A percentile compares a stretch with the other conserved stretches of the same genome.
Evolutionary conservation across 2,329 filamentous ascomycete species (phyloP).

Genomic region (Triangularia setosa): DNA sequence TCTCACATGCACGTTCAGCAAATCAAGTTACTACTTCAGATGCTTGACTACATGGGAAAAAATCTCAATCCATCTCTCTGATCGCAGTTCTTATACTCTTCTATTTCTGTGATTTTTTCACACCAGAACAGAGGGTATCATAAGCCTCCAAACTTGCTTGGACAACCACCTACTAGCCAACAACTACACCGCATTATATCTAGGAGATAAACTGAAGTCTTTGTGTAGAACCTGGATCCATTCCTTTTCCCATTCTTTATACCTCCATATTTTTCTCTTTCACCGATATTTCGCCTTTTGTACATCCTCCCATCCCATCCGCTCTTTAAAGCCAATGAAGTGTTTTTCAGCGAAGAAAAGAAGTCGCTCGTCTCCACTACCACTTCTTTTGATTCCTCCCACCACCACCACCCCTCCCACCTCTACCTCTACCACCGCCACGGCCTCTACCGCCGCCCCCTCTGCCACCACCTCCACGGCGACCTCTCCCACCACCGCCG

Average conservation of each 20-base stretch:
- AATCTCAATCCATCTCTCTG: neutral
- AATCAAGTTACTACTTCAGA: too few species aligned
- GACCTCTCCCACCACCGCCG: conserved; percentile 1
- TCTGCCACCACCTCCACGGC: conserved; percentile 4
- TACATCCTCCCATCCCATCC: too few species aligned
- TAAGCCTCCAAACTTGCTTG: neutral
- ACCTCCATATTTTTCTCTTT: neutral
- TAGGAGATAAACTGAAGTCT: neutral
- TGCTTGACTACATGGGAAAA: neutral
- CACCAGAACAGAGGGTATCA: neutral
- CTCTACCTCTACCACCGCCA: conserved; percentile 8
- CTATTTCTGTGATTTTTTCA: neutral
- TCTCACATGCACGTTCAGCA: too few species aligned
- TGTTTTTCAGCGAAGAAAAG: too few species aligned
- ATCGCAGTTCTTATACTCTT: neutral
- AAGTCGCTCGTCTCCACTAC: neutral
- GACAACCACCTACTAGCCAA: neutral
- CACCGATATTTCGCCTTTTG: too few species aligned
- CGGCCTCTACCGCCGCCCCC: conserved; percentile 9
- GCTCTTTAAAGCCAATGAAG: too few species aligned
- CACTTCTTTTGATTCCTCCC: neutral
- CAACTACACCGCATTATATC: neutral
- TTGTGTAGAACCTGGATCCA: neutral
- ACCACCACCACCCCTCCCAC: conserved; percentile 7
- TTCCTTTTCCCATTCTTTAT: neutral